phyloP scores from a whole-genome alignment of 2,329 filamentous ascomycete species.

The Colletotrichum spinosum region DNA sequence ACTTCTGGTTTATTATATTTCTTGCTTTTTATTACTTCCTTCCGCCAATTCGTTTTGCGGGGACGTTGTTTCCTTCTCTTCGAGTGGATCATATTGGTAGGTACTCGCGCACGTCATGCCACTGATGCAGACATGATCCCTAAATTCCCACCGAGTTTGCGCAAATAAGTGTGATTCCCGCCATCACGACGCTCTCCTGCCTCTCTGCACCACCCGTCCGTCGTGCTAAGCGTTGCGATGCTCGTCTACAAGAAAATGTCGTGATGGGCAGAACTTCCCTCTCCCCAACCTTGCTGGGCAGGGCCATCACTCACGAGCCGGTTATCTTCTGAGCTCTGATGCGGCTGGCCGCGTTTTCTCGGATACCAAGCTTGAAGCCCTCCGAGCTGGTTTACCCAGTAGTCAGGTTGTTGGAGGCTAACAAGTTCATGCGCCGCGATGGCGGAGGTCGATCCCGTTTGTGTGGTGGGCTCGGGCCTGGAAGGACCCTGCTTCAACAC shows the following conservation, averaged over 20 bases:
- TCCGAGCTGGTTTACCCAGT: constrained; percentile 7
- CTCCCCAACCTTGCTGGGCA: constrained; percentile 2
- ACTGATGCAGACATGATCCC: not conserved
- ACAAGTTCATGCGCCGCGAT: constrained; percentile 22
- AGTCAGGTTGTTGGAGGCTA: constrained; percentile 15
- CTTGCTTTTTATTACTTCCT: not conserved
- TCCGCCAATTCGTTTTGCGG: constrained; percentile 9
- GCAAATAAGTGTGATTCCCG: not conserved
- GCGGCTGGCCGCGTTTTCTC: constrained; percentile 15
- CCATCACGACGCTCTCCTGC: not conserved
- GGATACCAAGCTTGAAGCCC: not conserved
- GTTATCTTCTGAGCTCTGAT: constrained; percentile 8
- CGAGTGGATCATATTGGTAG: not conserved
- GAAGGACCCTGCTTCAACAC: constrained; percentile 21
- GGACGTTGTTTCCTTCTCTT: constrained; percentile 8
- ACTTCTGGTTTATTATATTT: constrained; percentile 19
- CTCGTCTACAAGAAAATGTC: too few relatives aligned
- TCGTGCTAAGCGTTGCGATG: too few relatives aligned
- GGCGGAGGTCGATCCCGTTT: constrained; percentile 23
- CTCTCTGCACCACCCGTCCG: too few relatives aligned
- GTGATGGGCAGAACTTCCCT: not conserved
- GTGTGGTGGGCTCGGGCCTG: constrained; percentile 15
- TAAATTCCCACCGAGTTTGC: too few relatives aligned
- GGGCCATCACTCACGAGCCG: constrained; percentile 23
- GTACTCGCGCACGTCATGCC: constrained; percentile 16